These are phyloP conservation scores for Yamadazyma epiphylla DNA, from an alignment of 1,139 yeast species.

Conservation along the genomic window DNA sequence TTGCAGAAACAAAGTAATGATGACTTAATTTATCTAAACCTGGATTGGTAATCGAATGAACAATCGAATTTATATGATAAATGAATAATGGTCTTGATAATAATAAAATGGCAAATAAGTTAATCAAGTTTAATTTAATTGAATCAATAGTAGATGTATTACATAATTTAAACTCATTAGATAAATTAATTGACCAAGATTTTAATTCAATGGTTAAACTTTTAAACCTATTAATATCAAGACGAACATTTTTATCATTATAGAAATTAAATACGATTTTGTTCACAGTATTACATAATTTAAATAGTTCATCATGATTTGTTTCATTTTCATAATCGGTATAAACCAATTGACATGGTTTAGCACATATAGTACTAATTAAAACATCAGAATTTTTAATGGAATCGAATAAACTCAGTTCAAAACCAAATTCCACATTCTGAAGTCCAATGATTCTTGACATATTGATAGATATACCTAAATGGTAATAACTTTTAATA, in stretches of 20 bases:
- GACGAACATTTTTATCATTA: constrained; percentile 1
- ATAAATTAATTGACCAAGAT: constrained; percentile 32
- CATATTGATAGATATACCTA: constrained; percentile 22
- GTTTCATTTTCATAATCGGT: neutral
- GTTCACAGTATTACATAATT: constrained; percentile 4
- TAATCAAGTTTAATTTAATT: constrained; percentile 27
- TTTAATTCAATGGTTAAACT: constrained; percentile 38
- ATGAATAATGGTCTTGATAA: constrained; percentile 46
- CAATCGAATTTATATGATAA: constrained; percentile 13
- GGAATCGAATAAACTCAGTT: neutral
- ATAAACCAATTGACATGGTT: constrained; percentile 3
- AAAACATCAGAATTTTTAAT: constrained; percentile 6
- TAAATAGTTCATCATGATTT: constrained; percentile 2
- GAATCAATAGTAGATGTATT: constrained; percentile 14
- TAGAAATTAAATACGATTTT: constrained; percentile 23
- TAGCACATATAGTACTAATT: constrained; percentile 5
- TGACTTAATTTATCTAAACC: neutral
- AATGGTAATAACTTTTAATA: constrained; percentile 36
- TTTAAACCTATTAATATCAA: constrained; percentile 31
- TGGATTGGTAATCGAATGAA: constrained; percentile 1
- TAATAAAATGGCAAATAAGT: constrained; percentile 38
- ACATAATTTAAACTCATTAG: constrained; percentile 21
- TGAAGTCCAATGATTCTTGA: constrained; percentile 17
- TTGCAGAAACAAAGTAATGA: constrained; percentile 6
- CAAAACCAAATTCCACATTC: neutral